These are phyloP conservation scores for Termitomyces eurrhizus DNA, from an alignment of 768 basidiomycete species.

Conservation along the genomic window DNA sequence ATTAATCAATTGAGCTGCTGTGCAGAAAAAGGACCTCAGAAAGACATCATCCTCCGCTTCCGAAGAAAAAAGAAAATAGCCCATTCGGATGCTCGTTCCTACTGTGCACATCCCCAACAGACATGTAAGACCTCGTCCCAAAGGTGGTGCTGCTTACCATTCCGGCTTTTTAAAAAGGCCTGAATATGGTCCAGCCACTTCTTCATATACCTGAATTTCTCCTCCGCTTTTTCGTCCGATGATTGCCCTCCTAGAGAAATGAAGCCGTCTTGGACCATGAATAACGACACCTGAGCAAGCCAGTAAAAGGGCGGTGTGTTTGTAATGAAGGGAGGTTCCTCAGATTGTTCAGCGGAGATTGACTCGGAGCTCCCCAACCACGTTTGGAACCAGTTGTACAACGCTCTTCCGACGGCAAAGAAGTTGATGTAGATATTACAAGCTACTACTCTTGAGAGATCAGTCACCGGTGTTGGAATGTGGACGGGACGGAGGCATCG, in stretches of 20 bases:
- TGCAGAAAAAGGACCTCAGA: too few species aligned
- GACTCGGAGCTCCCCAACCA: conserved; percentile 42
- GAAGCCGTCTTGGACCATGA: conserved; percentile 48
- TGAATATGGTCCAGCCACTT: too few species aligned
- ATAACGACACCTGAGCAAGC: conserved; percentile 52
- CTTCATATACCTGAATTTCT: conserved; percentile 41
- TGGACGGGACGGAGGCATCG: too few species aligned
- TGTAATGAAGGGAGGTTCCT: conserved; percentile 35
- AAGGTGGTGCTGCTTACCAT: conserved; percentile 36
- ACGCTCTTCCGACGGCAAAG: conserved; percentile 40
- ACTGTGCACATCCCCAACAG: conserved; percentile 12
- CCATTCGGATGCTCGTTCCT: conserved; percentile 17
- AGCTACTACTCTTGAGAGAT: not conserved
- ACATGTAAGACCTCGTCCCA: conserved; percentile 43
- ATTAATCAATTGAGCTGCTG: not conserved
- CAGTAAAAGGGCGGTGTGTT: conserved; percentile 58
- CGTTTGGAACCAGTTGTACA: too few species aligned
- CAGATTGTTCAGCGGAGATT: conserved; percentile 20
- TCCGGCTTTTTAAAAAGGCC: too few species aligned
- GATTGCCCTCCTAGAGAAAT: conserved; percentile 11
- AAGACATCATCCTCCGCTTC: not conserved
- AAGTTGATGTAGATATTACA: conserved; percentile 1
- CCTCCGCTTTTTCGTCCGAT: conserved; percentile 5
- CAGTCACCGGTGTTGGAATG: not conserved
- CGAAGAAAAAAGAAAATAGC: conserved; percentile 20